Conservation (phyloP, 2,329 filamentous ascomycete genomes). For the Aspergillus costaricaensis region DNA sequence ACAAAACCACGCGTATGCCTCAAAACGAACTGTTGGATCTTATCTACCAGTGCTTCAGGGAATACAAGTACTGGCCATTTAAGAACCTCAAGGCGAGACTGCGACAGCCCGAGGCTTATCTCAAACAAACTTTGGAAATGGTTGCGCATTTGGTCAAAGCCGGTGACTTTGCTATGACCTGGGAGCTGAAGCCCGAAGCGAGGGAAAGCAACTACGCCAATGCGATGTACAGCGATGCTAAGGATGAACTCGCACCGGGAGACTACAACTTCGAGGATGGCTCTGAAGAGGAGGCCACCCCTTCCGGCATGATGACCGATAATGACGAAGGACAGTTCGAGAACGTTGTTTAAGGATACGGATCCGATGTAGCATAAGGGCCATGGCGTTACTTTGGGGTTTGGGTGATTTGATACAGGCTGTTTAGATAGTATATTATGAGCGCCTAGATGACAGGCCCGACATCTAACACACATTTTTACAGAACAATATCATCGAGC, state of each 20-base stretch:
- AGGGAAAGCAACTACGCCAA: slow-evolving; percentile 54
- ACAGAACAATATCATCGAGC: background rate
- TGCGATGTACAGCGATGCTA: slow-evolving; percentile 50
- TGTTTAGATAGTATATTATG: slow-evolving; percentile 13
- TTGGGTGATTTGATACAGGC: slow-evolving; percentile 16
- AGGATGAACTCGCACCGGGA: slow-evolving; percentile 53
- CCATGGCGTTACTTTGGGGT: slow-evolving; percentile 24
- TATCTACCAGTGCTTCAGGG: slow-evolving; percentile 79
- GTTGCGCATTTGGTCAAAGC: slow-evolving; percentile 80
- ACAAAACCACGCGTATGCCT: slow-evolving; percentile 88
- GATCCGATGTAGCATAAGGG: slow-evolving; percentile 30
- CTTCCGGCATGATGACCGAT: slow-evolving; percentile 56
- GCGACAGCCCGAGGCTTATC: slow-evolving; percentile 87
- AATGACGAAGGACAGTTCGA: slow-evolving; percentile 76
- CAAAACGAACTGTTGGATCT: slow-evolving; percentile 84
- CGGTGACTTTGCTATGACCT: slow-evolving; percentile 82
- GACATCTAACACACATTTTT: background rate
- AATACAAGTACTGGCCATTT: slow-evolving; percentile 93
- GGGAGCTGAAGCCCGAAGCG: slow-evolving; percentile 75
- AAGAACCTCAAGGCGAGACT: slow-evolving; percentile 75
- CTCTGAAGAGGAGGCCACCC: slow-evolving; percentile 52
- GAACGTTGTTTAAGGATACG: slow-evolving; percentile 58
- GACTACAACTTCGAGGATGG: slow-evolving; percentile 52
- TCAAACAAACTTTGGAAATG: slow-evolving; percentile 80
- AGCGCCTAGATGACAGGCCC: slow-evolving; percentile 10